These are phyloP conservation scores for Puccinia novopanici DNA, from an alignment of 1,284 basidiomycete genomes.

Conservation along the genomic window DNA sequence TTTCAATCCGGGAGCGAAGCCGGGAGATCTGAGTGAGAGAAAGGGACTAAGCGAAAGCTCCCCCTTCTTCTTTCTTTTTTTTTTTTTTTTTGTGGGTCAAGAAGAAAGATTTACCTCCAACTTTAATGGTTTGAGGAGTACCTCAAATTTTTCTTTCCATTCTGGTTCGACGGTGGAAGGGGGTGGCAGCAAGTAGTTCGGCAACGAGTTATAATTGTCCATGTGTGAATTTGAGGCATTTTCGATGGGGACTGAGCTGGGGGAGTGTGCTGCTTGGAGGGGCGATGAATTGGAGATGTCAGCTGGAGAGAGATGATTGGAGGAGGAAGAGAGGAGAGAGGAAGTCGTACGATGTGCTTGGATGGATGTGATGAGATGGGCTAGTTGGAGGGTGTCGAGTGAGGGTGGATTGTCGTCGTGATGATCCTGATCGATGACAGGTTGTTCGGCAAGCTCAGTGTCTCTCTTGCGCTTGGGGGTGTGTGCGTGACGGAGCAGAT, in stretches of 20 bases:
- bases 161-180: background rate
- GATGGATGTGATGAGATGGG: constrained; percentile 37
- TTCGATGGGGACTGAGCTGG: background rate
- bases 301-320: background rate
- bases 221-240: background rate
- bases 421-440: background rate
- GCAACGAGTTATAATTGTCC: background rate
- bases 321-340: background rate
- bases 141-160: constrained; percentile 6
- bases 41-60: background rate
- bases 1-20: constrained; percentile 24
- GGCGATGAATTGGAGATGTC: no score
- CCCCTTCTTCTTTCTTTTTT: background rate
- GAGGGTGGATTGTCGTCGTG: constrained; percentile 2
- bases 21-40: constrained; percentile 16
- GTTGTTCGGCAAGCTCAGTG: background rate
- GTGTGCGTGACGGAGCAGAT: background rate
- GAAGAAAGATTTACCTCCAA: constrained; percentile 11
- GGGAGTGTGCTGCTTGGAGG: constrained; percentile 3
- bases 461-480: background rate
- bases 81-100: no score
- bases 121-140: constrained; percentile 13
- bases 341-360: constrained; percentile 32
- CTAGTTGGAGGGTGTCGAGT: constrained; percentile 38
- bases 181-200: background rate